Base-by-base conservation (phyloP, 2,329 filamentous ascomycete genomes). In the Xylariaceae sp. region DNA sequence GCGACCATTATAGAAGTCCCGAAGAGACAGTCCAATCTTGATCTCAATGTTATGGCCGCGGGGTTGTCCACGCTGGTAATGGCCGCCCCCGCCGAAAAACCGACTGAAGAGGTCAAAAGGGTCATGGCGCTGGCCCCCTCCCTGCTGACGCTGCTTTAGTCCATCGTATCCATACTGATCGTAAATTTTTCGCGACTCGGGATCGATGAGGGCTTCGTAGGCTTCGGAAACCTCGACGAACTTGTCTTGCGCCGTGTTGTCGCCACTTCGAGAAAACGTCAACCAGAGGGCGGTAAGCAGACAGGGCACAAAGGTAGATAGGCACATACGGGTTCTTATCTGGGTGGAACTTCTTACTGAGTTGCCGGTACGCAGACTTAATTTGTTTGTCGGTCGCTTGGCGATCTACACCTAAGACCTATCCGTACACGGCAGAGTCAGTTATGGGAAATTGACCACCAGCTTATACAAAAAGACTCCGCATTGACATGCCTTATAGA, bases 61-160 rank as follows among this genome's bases (percentile, higher is more conserved):
- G 29, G 91, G 85, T 70, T 94, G 86, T 34, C 86, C 86, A 5
- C 79, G 76, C 46, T 85, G 83, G 63, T 87, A 95, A 72, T 94
- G 89, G 9, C 91, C 91, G 42, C 83, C 87, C 19, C 92, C 92
- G 59, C 94, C 94, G 68, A 99, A 99, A 81, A 99, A 97, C 62
- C 90, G 87, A 51, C 86, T 91, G 79, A 99, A 99, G 40, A 99
- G 78, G 71, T 99, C 94, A 69, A 97, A 97, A 18, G 94, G 92
- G 68, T 99, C 92, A 69, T 92, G 86, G 55, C 82, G 78, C 30
- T 73, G 73, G 41, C 79, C 79, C 47, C 83, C 82, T 34, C 84
- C 81, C 43, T 89, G 87, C 65, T 88, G 84, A 66, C 89, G 89
- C 68, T 94, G 86, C 67, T 94, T 84, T 47, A 97, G 77, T 21